A percentile compares a stretch with the other conserved stretches of the same genome.
Evolutionary conservation across 768 basidiomycete genomes (phyloP).

Genomic region (Kondoa malvinella): DNA sequence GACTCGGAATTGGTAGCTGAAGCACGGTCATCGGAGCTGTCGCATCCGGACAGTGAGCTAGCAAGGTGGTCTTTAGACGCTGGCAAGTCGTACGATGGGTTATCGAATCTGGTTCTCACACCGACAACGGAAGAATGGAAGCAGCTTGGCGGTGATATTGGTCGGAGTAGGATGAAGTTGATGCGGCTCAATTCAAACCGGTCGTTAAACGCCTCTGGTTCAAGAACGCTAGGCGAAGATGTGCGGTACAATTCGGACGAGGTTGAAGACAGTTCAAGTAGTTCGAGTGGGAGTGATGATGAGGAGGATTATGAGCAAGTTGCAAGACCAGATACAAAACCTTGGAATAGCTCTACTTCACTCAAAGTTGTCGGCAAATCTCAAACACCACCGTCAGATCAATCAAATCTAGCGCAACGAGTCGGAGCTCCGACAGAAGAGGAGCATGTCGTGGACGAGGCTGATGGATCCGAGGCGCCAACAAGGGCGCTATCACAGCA

Average conservation of each 20-base stretch:
- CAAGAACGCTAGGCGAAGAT: neutral
- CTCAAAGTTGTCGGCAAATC: neutral
- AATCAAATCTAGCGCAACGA: no score
- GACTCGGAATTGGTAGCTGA: neutral
- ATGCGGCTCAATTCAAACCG: neutral
- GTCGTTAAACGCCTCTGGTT: neutral
- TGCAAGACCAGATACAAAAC: neutral
- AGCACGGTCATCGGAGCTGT: no score
- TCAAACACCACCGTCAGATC: no score
- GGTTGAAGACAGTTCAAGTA: neutral
- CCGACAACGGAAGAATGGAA: conserved; percentile 6
- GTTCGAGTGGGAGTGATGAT: neutral
- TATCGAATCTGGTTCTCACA: neutral
- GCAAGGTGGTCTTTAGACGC: neutral
- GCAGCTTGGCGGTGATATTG: conserved; percentile 1
- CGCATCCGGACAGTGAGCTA: neutral
- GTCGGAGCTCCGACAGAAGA: no score
- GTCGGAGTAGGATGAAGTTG: neutral
- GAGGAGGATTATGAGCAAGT: neutral
- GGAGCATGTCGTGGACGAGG: neutral
- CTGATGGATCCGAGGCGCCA: neutral
- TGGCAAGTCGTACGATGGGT: neutral
- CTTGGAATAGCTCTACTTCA: neutral
- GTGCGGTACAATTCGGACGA: neutral
- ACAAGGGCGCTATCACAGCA: neutral